Conservation (phyloP, 2,329 filamentous ascomycete genomes). For the Fusarium pininemorale region DNA sequence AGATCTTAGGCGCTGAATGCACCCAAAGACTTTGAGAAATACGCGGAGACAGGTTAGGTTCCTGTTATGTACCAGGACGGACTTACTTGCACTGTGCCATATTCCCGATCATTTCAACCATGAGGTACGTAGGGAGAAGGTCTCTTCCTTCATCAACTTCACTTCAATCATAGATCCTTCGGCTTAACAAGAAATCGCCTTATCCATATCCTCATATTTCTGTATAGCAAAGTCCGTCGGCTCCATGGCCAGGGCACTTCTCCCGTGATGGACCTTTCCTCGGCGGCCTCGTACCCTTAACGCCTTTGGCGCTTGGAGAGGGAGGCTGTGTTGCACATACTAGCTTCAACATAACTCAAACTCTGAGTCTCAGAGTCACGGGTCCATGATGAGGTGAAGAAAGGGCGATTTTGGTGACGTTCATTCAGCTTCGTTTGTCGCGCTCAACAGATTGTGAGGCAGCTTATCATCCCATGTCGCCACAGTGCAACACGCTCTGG, state of each 20-base stretch:
- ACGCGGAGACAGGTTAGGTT: neutral
- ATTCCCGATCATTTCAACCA: neutral
- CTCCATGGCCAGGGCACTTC: neutral
- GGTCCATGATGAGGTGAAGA: neutral
- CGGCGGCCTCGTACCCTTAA: conserved; percentile 34
- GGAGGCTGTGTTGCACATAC: conserved; percentile 34
- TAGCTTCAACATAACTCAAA: neutral
- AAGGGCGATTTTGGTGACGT: conserved; percentile 8
- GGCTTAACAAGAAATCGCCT: neutral
- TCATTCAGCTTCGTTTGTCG: conserved; percentile 5
- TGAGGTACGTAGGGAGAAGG: neutral
- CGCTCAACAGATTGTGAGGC: conserved; percentile 14
- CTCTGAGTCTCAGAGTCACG: neutral
- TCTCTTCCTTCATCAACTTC: neutral
- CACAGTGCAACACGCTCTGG: conserved; percentile 20
- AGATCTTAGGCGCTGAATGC: neutral
- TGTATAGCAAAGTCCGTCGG: neutral
- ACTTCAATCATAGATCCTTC: neutral
- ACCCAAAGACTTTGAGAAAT: neutral
- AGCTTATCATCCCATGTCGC: conserved; percentile 12
- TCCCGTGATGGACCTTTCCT: neutral
- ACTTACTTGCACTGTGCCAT: neutral
- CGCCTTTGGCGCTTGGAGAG: conserved; percentile 14
- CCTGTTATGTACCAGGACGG: neutral
- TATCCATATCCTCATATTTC: neutral